phyloP scores from a whole-genome alignment of 169 alveolate genomes.

The Plasmodium berghei region DNA sequence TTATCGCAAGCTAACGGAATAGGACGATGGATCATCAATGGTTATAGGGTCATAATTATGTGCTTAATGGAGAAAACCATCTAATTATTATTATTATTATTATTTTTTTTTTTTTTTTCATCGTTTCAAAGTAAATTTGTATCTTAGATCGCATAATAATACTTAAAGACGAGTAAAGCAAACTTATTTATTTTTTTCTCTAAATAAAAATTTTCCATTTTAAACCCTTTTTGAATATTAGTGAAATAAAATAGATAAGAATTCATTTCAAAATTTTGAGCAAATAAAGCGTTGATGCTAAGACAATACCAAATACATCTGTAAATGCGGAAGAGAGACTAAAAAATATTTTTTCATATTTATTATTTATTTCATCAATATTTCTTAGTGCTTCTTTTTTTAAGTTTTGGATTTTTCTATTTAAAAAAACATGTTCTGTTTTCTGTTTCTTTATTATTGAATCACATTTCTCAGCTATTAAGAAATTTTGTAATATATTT shows the following conservation, averaged over 20 bases:
- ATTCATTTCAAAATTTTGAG: conserved; percentile 31
- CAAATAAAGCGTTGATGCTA: conserved; percentile 35
- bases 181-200: not conserved
- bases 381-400: conserved; percentile 53
- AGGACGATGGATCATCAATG: too few species aligned
- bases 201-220: not conserved
- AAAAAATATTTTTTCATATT: conserved; percentile 64
- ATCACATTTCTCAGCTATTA: conserved; percentile 57
- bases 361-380: conserved; percentile 54
- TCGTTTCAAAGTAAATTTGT: too few species aligned
- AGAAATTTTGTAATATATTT: conserved; percentile 50
- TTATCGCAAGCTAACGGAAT: too few species aligned
- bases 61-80: too few species aligned
- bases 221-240: not conserved
- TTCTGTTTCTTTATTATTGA: conserved; percentile 35
- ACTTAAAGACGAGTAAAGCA: too few species aligned
- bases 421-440: conserved; percentile 60
- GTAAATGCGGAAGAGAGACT: conserved; percentile 73
- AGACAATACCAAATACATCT: conserved; percentile 48
- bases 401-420: conserved; percentile 46
- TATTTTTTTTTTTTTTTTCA: too few species aligned
- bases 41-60: too few species aligned
- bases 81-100: too few species aligned
- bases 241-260: not conserved
- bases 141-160: too few species aligned